Conservation (phyloP, 2,329 filamentous ascomycete genomes). For the Trichoderma brevicompactum region DNA sequence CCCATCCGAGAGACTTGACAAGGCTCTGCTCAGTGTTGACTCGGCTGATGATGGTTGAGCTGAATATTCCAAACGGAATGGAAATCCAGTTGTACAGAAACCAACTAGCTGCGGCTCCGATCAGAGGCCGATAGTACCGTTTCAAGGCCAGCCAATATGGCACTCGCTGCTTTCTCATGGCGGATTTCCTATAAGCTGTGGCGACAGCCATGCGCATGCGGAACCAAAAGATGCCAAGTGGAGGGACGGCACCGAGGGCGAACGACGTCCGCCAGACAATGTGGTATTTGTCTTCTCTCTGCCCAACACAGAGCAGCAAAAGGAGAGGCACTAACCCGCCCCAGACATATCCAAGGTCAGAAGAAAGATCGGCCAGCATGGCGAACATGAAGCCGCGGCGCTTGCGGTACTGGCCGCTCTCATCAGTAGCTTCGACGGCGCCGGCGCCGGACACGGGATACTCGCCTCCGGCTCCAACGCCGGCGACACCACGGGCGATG, state of each 20-base stretch:
- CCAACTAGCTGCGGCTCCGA: slow-evolving; percentile 55
- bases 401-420: slow-evolving; percentile 49
- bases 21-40: slow-evolving; percentile 48
- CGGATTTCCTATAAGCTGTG: slow-evolving; percentile 52
- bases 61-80: slow-evolving; percentile 60
- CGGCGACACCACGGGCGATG: slow-evolving; percentile 46
- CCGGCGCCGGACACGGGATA: slow-evolving; percentile 57
- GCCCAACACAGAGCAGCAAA: slow-evolving; percentile 53
- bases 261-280: slow-evolving; percentile 58
- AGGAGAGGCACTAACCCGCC: slow-evolving; percentile 55
- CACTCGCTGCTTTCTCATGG: slow-evolving; percentile 49
- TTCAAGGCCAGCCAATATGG: slow-evolving; percentile 54
- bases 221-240: slow-evolving; percentile 57
- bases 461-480: slow-evolving; percentile 53
- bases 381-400: slow-evolving; percentile 60
- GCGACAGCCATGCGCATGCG: slow-evolving; percentile 57
- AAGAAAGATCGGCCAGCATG: slow-evolving; percentile 57
- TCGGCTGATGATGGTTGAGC: slow-evolving; percentile 54
- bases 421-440: slow-evolving; percentile 59
- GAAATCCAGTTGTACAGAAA: slow-evolving; percentile 60
- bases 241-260: slow-evolving; percentile 54
- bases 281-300: slow-evolving; percentile 46
- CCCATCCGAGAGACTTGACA: slow-evolving; percentile 50
- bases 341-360: slow-evolving; percentile 56
- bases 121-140: slow-evolving; percentile 54